Evolutionary conservation across 306 rosid species (phyloP).

Genomic region (Ormosia semicastrata): DNA sequence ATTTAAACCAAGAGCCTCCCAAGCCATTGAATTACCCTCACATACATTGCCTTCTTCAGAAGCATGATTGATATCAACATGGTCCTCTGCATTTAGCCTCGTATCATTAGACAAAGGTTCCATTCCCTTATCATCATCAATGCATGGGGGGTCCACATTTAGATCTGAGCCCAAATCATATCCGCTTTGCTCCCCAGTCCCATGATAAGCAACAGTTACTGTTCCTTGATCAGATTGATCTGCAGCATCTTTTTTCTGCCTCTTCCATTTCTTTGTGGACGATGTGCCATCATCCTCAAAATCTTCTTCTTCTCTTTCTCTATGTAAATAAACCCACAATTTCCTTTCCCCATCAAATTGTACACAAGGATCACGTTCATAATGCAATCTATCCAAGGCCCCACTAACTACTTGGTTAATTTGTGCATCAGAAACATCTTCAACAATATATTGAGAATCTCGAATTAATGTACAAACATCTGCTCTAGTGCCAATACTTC

Average conservation of each 20-base stretch:
- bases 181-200: slow-evolving; percentile 67
- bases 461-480: slow-evolving; percentile 97
- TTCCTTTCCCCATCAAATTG: slow-evolving; percentile 96
- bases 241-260: slow-evolving; percentile 86
- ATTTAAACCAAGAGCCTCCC: slow-evolving; percentile 65
- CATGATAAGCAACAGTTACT: slow-evolving; percentile 71
- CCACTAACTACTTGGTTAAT: slow-evolving; percentile 99
- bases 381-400: slow-evolving; percentile 97
- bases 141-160: slow-evolving; percentile 69
- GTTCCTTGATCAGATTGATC: slow-evolving; percentile 86
- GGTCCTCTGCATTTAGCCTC: slow-evolving; percentile 51
- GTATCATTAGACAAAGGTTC: slow-evolving; percentile 54
- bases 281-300: slow-evolving; percentile 99
- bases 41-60: slow-evolving; percentile 57
- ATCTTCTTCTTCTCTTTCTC: slow-evolving; percentile 99
- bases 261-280: slow-evolving; percentile 98
- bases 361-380: slow-evolving; percentile 99
- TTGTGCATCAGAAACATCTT: slow-evolving; percentile 96
- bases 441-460: slow-evolving; percentile 97
- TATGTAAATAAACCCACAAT: slow-evolving; percentile 96
- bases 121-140: slow-evolving; percentile 64
- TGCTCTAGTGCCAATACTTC: slow-evolving; percentile 98
- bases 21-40: slow-evolving; percentile 52
- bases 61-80: slow-evolving; percentile 48
- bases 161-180: slow-evolving; percentile 86